Conservation (phyloP, 225 moss, liverwort and hornwort genomes). For the Neckera pumila region DNA sequence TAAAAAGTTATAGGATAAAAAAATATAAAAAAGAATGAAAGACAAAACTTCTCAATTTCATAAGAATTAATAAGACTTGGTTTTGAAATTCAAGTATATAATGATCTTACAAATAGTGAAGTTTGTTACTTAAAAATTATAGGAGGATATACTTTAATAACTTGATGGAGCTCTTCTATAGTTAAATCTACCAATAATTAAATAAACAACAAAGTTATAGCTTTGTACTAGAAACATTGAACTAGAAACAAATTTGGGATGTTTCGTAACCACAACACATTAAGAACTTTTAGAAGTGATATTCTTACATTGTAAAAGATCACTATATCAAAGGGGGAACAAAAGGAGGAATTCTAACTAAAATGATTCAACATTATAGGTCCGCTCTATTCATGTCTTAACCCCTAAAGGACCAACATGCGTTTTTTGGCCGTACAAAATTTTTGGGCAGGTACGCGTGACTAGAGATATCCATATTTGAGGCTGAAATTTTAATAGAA, state of each 20-base stretch:
- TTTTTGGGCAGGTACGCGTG: too few species aligned
- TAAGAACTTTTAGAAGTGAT: background rate
- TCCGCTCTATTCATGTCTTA: background rate
- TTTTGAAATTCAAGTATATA: background rate
- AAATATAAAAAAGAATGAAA: background rate
- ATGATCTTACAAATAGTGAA: background rate
- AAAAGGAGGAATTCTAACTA: background rate
- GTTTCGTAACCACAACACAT: background rate
- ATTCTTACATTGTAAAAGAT: background rate
- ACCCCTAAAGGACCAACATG: too few species aligned
- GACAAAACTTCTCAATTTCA: background rate
- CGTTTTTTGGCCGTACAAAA: too few species aligned
- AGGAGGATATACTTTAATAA: background rate
- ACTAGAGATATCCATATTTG: too few species aligned
- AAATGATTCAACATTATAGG: background rate
- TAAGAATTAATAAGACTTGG: rapidly evolving
- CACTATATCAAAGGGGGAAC: too few species aligned
- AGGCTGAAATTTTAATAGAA: too few species aligned
- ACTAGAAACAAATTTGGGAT: background rate
- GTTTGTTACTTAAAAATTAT: background rate
- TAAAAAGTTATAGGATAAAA: background rate
- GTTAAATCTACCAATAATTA: background rate
- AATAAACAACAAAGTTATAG: background rate
- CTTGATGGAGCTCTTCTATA: background rate
- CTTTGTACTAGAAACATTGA: background rate